phyloP scores from a whole-genome alignment of 345 rosid species.

The Streptanthus diversifolius region DNA sequence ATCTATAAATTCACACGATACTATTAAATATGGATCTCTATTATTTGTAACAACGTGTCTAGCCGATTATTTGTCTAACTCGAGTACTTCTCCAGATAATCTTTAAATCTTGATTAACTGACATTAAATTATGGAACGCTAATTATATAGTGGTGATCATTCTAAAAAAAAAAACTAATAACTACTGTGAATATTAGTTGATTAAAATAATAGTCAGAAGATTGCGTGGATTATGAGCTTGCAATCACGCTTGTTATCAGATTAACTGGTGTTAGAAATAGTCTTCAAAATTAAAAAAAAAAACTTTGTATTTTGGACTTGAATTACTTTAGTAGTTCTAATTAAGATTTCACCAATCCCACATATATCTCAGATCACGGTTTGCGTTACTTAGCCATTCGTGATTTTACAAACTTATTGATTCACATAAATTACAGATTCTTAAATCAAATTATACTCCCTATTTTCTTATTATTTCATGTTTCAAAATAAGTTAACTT shows the following conservation, averaged over 20 bases:
- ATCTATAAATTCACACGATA: background rate
- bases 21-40: constrained; percentile 14
- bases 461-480: too few species aligned
- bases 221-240: constrained; percentile 25
- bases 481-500: too few species aligned
- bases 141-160: constrained; percentile 8
- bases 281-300: background rate
- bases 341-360: background rate
- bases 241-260: constrained; percentile 27
- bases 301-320: background rate
- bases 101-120: constrained; percentile 17
- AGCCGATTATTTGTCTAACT: constrained; percentile 33
- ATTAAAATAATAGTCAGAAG: constrained; percentile 5
- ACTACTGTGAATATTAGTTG: constrained; percentile 7
- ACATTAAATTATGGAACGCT: constrained; percentile 20
- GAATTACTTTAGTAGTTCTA: background rate
- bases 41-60: constrained; percentile 35
- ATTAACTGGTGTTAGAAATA: constrained; percentile 3
- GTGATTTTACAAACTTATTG: background rate
- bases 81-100: background rate
- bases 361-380: background rate
- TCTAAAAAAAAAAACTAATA: background rate
- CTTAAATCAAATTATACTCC: background rate
- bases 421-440: background rate
- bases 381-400: background rate